Percentiles rank a stretch among this genome's conserved stretches.
Evolutionary conservation across 768 basidiomycete species (phyloP).

Genomic region (Mycena kentingensis): DNA sequence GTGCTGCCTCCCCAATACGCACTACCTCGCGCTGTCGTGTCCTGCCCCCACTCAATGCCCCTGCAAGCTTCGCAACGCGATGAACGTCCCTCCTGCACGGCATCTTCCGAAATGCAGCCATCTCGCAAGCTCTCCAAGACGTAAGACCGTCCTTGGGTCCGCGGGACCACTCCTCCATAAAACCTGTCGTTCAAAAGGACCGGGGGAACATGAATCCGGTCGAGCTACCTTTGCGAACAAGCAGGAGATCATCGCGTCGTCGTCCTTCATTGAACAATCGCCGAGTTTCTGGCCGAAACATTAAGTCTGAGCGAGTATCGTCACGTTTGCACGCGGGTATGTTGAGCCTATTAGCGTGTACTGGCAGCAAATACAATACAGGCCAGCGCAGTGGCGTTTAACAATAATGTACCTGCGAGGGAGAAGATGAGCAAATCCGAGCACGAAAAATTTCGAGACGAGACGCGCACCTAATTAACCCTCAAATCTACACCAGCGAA

Average conservation of each 20-base stretch:
- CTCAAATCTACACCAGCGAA: background rate
- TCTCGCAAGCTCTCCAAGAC: background rate
- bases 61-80: slow-evolving; percentile 9
- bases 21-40: background rate
- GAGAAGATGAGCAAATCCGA: too few species aligned
- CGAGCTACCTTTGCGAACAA: too few species aligned
- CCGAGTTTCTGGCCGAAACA: background rate
- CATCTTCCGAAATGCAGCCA: slow-evolving; percentile 3
- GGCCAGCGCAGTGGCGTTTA: background rate
- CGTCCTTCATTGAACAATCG: too few species aligned
- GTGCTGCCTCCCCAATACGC: background rate
- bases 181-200: background rate
- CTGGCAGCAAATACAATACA: background rate
- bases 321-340: background rate
- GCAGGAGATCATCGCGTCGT: too few species aligned
- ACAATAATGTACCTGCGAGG: slow-evolving; percentile 4
- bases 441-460: too few species aligned
- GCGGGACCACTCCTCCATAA: background rate
- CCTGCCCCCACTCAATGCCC: slow-evolving; percentile 2
- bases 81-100: slow-evolving; percentile 4
- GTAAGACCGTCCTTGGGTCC: slow-evolving; percentile 13
- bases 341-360: slow-evolving; percentile 3
- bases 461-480: background rate
- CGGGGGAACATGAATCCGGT: too few species aligned
- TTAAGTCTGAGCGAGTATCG: background rate